Percentiles rank a stretch among this genome's conserved stretches.
These are phyloP conservation scores for Gleditsia sinensis DNA, from an alignment of 306 rosid species.

Conservation along the genomic window DNA sequence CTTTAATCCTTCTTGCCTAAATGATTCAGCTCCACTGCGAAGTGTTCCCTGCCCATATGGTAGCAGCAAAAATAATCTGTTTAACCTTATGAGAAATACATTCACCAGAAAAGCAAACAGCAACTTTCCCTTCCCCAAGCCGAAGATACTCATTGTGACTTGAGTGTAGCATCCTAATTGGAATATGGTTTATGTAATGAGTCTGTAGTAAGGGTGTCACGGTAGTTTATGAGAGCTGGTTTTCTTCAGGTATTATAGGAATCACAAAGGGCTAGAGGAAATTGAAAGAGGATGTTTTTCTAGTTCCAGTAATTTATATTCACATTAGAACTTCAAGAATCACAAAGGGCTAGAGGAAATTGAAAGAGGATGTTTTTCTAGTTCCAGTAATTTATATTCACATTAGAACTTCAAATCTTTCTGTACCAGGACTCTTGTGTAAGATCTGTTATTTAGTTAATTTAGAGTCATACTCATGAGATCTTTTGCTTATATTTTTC, in stretches of 20 bases:
- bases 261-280: neutral
- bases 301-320: neutral
- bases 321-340: neutral
- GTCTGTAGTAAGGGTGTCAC: neutral
- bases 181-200: too few relatives aligned
- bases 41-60: too few relatives aligned
- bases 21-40: too few relatives aligned
- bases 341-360: neutral
- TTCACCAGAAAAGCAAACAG: too few relatives aligned
- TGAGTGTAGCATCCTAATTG: too few relatives aligned
- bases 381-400: neutral
- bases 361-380: neutral
- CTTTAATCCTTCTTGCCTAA: too few relatives aligned
- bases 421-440: neutral
- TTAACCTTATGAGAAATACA: too few relatives aligned
- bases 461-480: neutral
- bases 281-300: neutral
- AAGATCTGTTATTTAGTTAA: neutral
- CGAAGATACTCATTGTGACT: too few relatives aligned
- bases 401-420: neutral
- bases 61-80: too few relatives aligned
- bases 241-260: neutral
- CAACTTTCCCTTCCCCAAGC: too few relatives aligned
- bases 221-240: neutral
- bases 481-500: neutral